Evolutionary conservation across 305 asterid genomes (phyloP).

Genomic region (Solanum hybrid): DNA sequence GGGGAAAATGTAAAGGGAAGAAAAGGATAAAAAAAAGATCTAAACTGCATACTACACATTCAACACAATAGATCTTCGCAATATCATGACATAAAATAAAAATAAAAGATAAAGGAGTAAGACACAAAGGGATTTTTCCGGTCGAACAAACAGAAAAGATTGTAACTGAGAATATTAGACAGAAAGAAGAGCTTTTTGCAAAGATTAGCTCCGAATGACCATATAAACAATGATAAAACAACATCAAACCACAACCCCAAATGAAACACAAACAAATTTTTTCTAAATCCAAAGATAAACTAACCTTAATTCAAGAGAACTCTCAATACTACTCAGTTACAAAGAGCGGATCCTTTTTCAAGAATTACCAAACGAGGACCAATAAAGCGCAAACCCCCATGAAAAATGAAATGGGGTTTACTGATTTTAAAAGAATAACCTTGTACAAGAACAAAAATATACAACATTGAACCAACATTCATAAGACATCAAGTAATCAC

Average conservation of each 20-base stretch:
- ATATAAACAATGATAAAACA: not conserved
- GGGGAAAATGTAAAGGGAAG: not conserved
- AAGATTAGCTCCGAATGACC: not conserved
- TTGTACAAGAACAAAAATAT: not conserved
- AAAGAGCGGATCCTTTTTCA: not conserved
- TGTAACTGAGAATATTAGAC: not conserved
- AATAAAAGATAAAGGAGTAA: not conserved
- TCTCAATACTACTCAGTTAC: not conserved
- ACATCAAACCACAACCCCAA: not conserved
- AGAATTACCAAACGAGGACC: not conserved
- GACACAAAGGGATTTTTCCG: not conserved
- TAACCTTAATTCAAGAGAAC: not conserved
- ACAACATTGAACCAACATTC: not conserved
- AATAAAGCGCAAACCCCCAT: not conserved
- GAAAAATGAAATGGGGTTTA: too few relatives aligned
- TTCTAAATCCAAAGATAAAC: not conserved
- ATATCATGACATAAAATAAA: too few relatives aligned
- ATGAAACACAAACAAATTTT: not conserved
- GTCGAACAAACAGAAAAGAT: not conserved
- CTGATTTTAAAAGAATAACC: not conserved
- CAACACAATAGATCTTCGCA: not conserved
- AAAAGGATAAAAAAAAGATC: not conserved
- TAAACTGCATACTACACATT: not conserved
- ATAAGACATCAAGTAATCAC: not conserved
- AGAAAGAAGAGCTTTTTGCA: not conserved